These are phyloP conservation scores for Tephrocybe sp. DNA, from an alignment of 768 basidiomycete genomes.

Conservation along the genomic window DNA sequence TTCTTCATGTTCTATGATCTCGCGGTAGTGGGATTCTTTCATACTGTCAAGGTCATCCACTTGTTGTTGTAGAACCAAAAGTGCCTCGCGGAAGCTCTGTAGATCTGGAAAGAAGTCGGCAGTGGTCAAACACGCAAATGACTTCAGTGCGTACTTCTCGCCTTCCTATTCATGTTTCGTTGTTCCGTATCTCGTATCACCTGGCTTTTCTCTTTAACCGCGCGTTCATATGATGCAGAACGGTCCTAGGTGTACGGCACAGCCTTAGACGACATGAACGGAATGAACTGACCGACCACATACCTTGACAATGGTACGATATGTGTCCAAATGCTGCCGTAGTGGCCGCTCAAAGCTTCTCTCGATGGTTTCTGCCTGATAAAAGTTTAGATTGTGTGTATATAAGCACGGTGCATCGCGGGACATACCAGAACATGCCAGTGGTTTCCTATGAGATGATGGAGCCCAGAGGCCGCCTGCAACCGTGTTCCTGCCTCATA, in stretches of 20 bases:
- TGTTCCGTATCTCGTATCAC: constrained; percentile 85
- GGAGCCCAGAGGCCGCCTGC: constrained; percentile 84
- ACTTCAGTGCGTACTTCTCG: constrained; percentile 62
- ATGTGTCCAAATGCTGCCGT: constrained; percentile 80
- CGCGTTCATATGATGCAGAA: constrained; percentile 79
- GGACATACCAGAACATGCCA: constrained; percentile 83
- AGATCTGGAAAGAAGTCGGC: constrained; percentile 55
- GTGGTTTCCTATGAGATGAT: constrained; percentile 90
- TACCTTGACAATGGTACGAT: constrained; percentile 72
- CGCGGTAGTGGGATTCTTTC: constrained; percentile 82
- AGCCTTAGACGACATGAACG: not conserved
- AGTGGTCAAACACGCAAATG: not conserved
- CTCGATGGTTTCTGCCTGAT: constrained; percentile 80
- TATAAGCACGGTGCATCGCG: constrained; percentile 1
- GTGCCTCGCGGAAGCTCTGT: constrained; percentile 83
- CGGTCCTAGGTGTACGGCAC: constrained; percentile 61
- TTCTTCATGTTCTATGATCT: constrained; percentile 90
- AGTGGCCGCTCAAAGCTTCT: constrained; percentile 89
- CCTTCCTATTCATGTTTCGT: constrained; percentile 81
- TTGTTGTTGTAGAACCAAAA: constrained; percentile 79
- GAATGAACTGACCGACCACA: too few relatives aligned
- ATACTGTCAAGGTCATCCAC: constrained; percentile 90
- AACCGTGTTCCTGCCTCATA: constrained; percentile 82
- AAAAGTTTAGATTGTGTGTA: constrained; percentile 4
- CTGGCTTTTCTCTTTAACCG: constrained; percentile 79